Evolutionary conservation across 345 rosid species (phyloP), one percentile per base, ranked within the genome.

Genomic region (Acer saccharum): DNA sequence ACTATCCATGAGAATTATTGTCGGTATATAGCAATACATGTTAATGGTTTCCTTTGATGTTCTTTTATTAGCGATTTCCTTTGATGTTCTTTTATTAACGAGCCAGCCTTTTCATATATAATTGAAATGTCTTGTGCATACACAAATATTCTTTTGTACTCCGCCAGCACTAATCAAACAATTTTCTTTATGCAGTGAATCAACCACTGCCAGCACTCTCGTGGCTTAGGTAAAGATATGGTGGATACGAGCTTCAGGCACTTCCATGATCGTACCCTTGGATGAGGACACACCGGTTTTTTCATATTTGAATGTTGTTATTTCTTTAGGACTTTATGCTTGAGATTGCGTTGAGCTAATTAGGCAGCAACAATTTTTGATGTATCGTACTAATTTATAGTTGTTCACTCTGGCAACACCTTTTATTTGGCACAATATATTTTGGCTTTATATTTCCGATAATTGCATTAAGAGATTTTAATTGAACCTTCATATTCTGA

Each of bases 141-240:
- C 52, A 12, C 20, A 35, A 35, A 14, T 16, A 50, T 16, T 7
- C 7, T 7, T n/a, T 1, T 72, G 3, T 14, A 50, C 21, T 57
- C 9, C 39, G 2, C 1, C 4, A 5, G 65, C 20, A 41, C 72
- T 65, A 16, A 72, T 7, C 1, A 11, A 74, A 9, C 16, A 5
- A 23, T 17, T 50, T 7, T 23, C 6, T 71, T 60, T 21, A 60
- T 78, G 72, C 90, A 89, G 90, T 52, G 93, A 94, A 79, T 93
- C 89, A 41, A 81, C 93, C 65, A 91, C 93, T 0, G 92, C 93
- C 41, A 89, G 94, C 83, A 89, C 91, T 29, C 90, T 89, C 10
- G 91, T 91, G 77, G 92, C 92, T 48, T 91, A 85, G 75, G 77
- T 54, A 50, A 55, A 58, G 21, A 10, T 3, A 16, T 41, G 3